Evolutionary conservation across 257 asterid genomes (phyloP), one percentile per base, ranked within the genome.

Genomic region (Gentiana dahurica): DNA sequence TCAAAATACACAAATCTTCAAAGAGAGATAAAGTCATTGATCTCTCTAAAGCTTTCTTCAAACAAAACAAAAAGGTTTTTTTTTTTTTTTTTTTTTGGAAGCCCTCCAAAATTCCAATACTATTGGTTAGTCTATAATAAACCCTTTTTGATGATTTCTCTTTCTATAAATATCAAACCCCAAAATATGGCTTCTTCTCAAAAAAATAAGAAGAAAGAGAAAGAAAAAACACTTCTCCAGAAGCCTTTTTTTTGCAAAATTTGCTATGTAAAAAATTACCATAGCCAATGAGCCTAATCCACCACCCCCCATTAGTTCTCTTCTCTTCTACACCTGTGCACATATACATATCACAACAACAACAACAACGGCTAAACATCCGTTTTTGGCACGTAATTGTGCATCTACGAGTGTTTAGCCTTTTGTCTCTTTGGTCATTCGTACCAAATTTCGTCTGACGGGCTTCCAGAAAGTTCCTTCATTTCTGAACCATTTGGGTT

Each of bases 401-500:
- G 51, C 55, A 54, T 15, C 57, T 58, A 24, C 24, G 24, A 34
- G 37, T 55, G 39, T 57, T 59, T 68, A 71, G 65, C 72, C 68
- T 24, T 24, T 24, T 24, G 63, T 55, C 50, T 62, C 68, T 67
- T 53, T 39, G 43, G 60, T 65, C 65, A 12, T 60, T 24, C 63
- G 49, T 12, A 60, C 7, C 53, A 34, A 39, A 47, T 60, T 37
- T 15, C 59, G 49, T 70, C 58, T 5, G 59, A 34, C 38, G 53
- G 55, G 63, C 46, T 53, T 53, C 53, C 58, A 48, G 49, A 53
- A 54, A 65, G 54, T 39, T 49, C 67, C 43, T 12, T 32, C 32
- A 59, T 51, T 35, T 49, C 67, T 41, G 59, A 60, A 48, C 62
- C 77, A 32, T 64, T 61, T 49, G 72, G 33, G 11, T 6, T 73